phyloP scores from a whole-genome alignment of 176 grass and related monocot genomes.

The Oryza nivara region DNA sequence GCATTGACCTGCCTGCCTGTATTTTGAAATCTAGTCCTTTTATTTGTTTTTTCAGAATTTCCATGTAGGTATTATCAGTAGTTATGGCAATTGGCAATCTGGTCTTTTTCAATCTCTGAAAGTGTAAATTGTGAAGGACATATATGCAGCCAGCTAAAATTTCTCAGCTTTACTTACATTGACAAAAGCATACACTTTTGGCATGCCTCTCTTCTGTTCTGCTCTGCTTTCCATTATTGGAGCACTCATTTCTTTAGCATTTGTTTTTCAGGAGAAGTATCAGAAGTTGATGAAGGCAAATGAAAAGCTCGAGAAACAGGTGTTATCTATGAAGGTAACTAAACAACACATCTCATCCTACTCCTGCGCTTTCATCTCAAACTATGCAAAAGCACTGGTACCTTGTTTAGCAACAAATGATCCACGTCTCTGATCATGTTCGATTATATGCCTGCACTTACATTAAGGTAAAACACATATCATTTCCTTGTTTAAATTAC shows the following conservation, averaged over 20 bases:
- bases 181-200: background rate
- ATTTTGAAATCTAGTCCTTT: background rate
- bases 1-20: background rate
- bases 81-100: slow-evolving; percentile 11
- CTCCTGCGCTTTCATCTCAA: background rate
- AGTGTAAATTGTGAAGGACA: background rate
- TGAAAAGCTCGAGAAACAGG: slow-evolving; percentile 55
- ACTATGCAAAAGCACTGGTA: background rate
- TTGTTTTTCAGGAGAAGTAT: slow-evolving; percentile 57
- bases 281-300: slow-evolving; percentile 40
- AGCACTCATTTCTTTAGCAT: background rate
- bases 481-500: slow-evolving; percentile 27
- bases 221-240: background rate
- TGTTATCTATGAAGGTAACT: slow-evolving; percentile 51
- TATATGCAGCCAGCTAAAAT: background rate
- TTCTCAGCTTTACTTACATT: background rate
- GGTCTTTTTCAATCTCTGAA: background rate
- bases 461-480: background rate
- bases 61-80: slow-evolving; percentile 6
- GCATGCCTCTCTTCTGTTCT: background rate
- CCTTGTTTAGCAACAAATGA: background rate
- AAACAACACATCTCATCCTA: background rate
- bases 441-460: background rate
- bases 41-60: slow-evolving; percentile 29
- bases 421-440: slow-evolving; percentile 10